phyloP scores from a whole-genome alignment of 2,329 filamentous ascomycete species.

The Seiridium unicorne region DNA sequence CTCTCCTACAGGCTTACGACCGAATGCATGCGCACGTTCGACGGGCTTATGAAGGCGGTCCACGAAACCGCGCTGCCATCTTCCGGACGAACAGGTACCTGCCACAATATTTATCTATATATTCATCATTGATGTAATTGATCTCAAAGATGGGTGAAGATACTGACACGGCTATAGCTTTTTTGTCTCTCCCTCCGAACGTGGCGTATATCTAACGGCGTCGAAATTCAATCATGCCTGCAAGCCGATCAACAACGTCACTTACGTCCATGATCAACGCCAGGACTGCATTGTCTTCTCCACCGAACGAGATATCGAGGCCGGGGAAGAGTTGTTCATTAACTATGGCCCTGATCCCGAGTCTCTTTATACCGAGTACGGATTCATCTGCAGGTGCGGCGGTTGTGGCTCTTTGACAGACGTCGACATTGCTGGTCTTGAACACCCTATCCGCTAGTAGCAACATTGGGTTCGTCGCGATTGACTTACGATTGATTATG shows the following conservation, averaged over 20 bases:
- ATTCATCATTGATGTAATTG: background rate
- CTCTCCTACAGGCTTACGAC: constrained; percentile 30
- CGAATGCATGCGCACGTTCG: constrained; percentile 34
- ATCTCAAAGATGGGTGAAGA: background rate
- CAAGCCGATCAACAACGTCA: constrained; percentile 36
- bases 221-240: constrained; percentile 62
- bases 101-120: background rate
- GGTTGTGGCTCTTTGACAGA: constrained; percentile 32
- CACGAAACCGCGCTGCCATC: constrained; percentile 33
- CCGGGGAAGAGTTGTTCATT: constrained; percentile 51
- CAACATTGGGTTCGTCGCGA: background rate
- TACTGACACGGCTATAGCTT: background rate
- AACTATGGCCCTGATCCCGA: constrained; percentile 39
- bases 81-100: constrained; percentile 48
- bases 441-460: background rate
- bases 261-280: constrained; percentile 38
- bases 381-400: constrained; percentile 52
- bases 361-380: constrained; percentile 42
- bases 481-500: background rate
- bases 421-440: constrained; percentile 7
- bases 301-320: constrained; percentile 32
- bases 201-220: constrained; percentile 47
- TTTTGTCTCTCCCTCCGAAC: background rate
- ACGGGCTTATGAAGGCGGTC: constrained; percentile 16
- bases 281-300: constrained; percentile 38